Percentiles rank a stretch among this genome's conserved stretches.
phyloP scores from a whole-genome alignment of 225 moss, liverwort and hornwort genomes.

The Rhytidiadelphus loreus region DNA sequence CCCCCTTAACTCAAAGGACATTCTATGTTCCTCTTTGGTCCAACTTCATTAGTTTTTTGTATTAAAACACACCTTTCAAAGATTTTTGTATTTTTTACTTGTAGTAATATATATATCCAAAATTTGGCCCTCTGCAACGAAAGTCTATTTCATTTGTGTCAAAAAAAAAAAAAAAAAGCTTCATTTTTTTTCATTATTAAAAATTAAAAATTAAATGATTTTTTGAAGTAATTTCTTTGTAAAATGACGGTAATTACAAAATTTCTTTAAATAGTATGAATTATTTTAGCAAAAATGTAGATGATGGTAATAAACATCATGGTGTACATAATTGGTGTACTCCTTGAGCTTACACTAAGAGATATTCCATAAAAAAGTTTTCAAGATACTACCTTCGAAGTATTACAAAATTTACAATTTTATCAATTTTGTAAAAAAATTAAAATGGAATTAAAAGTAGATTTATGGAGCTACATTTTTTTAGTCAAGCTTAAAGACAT shows the following conservation, averaged over 20 bases:
- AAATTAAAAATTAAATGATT: too few species aligned
- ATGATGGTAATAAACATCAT: background rate
- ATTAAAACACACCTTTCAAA: background rate
- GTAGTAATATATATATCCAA: background rate
- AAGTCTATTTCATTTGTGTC: too few species aligned
- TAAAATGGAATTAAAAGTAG: background rate
- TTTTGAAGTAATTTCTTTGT: too few species aligned
- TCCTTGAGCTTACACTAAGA: background rate
- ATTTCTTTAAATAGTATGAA: background rate
- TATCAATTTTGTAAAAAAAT: accelerated
- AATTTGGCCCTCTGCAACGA: too few species aligned
- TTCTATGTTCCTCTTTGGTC: background rate
- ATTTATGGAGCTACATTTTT: background rate
- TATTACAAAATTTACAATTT: background rate
- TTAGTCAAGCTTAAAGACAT: accelerated
- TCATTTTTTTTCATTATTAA: background rate
- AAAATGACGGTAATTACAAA: background rate
- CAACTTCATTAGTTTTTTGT: background rate
- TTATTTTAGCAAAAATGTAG: background rate
- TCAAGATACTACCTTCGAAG: background rate
- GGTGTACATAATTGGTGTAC: background rate
- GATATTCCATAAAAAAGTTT: background rate
- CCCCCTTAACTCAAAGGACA: too few species aligned
- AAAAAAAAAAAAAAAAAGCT: too few species aligned
- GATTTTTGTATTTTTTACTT: background rate